phyloP scores from a whole-genome alignment of 108 stramenopile genomes.

The Mediolabrus comicus region DNA sequence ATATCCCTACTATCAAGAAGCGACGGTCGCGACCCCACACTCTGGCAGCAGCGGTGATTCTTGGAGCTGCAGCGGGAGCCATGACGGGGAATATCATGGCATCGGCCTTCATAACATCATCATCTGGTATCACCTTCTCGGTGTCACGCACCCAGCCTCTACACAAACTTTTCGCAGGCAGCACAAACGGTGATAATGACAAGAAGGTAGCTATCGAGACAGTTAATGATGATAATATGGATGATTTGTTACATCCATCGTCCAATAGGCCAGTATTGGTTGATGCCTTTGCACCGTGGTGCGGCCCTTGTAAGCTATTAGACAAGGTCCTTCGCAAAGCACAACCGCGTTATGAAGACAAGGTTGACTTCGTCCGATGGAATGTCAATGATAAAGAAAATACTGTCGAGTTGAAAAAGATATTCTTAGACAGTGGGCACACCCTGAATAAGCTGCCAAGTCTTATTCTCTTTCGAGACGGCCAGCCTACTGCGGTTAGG shows the following conservation, averaged over 20 bases:
- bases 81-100: background rate
- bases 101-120: background rate
- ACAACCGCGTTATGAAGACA: constrained; percentile 24
- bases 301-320: constrained; percentile 43
- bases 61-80: background rate
- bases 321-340: constrained; percentile 39
- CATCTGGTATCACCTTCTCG: background rate
- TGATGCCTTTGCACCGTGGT: constrained; percentile 28
- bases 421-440: constrained; percentile 23
- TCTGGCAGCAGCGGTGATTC: background rate
- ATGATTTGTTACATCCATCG: background rate
- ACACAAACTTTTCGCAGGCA: background rate
- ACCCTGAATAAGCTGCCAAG: constrained; percentile 29
- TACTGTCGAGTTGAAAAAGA: constrained; percentile 17
- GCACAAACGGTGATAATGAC: background rate
- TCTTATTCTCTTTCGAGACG: constrained; percentile 28
- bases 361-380: constrained; percentile 40
- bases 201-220: constrained; percentile 4
- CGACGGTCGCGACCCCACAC: background rate
- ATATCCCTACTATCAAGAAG: background rate
- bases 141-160: background rate
- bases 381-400: constrained; percentile 35
- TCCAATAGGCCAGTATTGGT: constrained; percentile 9
- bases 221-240: constrained; percentile 7
- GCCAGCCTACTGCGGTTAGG: constrained; percentile 20